A percentile compares a stretch with the other conserved stretches of the same genome.
Evolutionary conservation across 306 rosid species (phyloP).

Genomic region (Citrullus mucosospermus): DNA sequence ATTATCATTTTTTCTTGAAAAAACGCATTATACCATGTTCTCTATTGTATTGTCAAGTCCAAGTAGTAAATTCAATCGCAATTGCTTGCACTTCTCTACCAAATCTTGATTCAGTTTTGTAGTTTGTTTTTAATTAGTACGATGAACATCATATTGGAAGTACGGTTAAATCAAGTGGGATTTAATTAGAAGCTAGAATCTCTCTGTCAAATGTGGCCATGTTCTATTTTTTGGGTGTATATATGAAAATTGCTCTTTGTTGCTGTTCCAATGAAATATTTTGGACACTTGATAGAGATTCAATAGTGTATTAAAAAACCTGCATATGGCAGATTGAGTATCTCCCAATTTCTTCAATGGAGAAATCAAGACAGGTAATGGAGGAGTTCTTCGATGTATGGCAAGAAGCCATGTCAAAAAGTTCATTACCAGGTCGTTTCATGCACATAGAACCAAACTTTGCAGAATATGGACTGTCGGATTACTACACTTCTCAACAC

Average conservation of each 20-base stretch:
- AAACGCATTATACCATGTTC: neutral
- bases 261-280: neutral
- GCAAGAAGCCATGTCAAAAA: constrained; percentile 63
- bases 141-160: neutral
- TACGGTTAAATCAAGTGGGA: neutral
- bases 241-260: neutral
- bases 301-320: neutral
- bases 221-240: neutral
- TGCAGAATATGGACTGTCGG: constrained; percentile 63
- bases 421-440: constrained; percentile 84
- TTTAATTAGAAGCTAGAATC: neutral
- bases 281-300: neutral
- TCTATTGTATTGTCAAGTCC: neutral
- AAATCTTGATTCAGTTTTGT: neutral
- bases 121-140: neutral
- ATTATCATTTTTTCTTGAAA: neutral
- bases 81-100: neutral
- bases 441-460: constrained; percentile 56
- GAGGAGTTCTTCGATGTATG: constrained; percentile 63
- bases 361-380: constrained; percentile 57
- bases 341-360: constrained; percentile 71
- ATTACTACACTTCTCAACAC: constrained; percentile 61
- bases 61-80: neutral
- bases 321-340: constrained; percentile 50
- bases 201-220: neutral